Base-by-base conservation (phyloP, 371 early-diverging fungal species). In the Thermomucor indicae-seudaticae region DNA sequence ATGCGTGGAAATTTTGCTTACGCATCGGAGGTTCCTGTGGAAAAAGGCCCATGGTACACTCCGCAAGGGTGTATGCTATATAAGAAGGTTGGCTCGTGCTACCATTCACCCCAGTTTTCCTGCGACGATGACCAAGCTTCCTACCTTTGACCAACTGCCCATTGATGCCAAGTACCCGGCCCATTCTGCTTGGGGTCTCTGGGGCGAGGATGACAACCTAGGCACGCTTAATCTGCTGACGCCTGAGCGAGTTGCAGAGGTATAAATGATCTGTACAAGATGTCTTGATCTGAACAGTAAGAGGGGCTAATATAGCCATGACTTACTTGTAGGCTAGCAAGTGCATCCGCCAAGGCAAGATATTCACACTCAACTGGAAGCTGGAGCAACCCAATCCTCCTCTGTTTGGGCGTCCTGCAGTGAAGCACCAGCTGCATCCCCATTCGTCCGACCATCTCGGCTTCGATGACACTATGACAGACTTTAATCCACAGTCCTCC, bases 181-280 rank as follows among this genome's bases (percentile, higher is more conserved):
- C 20, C 32, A 50, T 10, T 57, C 70, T 10, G 67, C 74, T 14
- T 73, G 74, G 74, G 74, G 74, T 23, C 4, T 73, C 1, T 73
- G 74, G 74, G 74, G 74, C 0, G 58, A 70, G 30, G 70, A 70
- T 23, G 75, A 74, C 23, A 64, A 70, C 20, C 43, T 63, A 12
- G 75, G 75, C 29, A 70, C 75, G 16, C 46, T 74, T n/a, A 74
- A 74, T 31, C 42, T 67, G 2, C 38, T 74, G 34, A 74, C 70
- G 2, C 54, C 58, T 43, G 68, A 74, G 14, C 34, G 50, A 23
- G 62, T 63, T 6, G 42, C 51, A 6, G 60, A 65, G 34, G 72
- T 72, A 65, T 58, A 27, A 11, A 29, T 45, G 2, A 25, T 19
- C 17, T 17, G 43, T 14, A 43, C n/a, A 23, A 6, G 12, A 42